Evolutionary conservation across 208 protist species (phyloP), one percentile per base, ranked within the genome.

Genomic region (Zelonia costaricensis): DNA sequence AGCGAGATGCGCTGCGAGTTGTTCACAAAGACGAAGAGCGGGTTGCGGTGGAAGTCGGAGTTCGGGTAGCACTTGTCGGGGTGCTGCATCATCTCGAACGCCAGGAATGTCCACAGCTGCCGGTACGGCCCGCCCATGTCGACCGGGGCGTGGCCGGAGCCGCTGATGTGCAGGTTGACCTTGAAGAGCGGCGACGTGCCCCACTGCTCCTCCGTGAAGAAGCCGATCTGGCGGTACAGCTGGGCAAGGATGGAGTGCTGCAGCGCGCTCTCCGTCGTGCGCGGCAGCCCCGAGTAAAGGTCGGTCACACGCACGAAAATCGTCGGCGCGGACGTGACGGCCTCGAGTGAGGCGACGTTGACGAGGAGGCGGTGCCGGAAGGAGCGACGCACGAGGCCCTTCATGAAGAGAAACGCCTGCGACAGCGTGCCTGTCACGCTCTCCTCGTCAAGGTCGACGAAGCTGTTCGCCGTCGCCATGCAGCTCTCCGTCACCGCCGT

Each of bases 71-170:
- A 93, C 58, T 80, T 82, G 59, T 94, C 91, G 15, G 91, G 85
- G 74, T 92, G 86, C 39, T 77, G 69, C 86, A 96, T 94, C 47
- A 96, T 77, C 69, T 96, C 88, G 6, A 92, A 82, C 22, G 80
- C 78, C 20, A 96, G 74, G 62, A 93, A 88, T 6, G 86, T 94
- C 88, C 91, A 96, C 54, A 93, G 66, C 62, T 96, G 91, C 25
- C 86, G 82, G 49, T 96, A 96, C 46, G 91, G 91, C 5, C 91
- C 91, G 25, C 91, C 91, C 63, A 92, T 82, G 74, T 96, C 91
- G 5, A 89, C 79, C 8, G 91, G 91, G 10, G 86, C 73, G 69
- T 94, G 88, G 9, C 82, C 77, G 20, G 73, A 87, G 20, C 69
- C 74, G 69, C 78, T 84, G 33, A 92, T 88, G 69, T 92, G 84